Evolutionary conservation across 225 moss, liverwort and hornwort genomes (phyloP).

Genomic region (Climacium dendroides): DNA sequence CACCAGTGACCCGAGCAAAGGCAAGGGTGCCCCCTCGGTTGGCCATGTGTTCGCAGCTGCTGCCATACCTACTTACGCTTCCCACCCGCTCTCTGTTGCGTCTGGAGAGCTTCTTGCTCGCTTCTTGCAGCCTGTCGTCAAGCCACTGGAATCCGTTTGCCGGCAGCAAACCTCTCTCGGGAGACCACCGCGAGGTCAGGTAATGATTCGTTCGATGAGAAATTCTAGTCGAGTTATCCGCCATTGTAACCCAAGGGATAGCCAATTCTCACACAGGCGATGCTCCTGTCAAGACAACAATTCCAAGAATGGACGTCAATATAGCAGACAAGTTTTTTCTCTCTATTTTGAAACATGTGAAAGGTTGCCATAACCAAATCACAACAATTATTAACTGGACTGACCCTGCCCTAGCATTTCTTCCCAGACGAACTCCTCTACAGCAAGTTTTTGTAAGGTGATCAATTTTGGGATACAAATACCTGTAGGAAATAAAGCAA

Average conservation of each 20-base stretch:
- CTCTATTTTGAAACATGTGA: background rate
- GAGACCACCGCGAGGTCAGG: slow-evolving; percentile 32
- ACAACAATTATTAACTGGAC: background rate
- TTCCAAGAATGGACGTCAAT: background rate
- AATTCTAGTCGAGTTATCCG: background rate
- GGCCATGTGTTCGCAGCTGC: background rate
- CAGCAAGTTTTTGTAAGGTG: background rate
- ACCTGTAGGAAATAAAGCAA: background rate
- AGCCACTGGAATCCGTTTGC: slow-evolving; percentile 34
- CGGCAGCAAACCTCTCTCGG: slow-evolving; percentile 33
- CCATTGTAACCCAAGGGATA: slow-evolving; percentile 1
- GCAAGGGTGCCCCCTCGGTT: slow-evolving; percentile 11
- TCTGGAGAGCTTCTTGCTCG: background rate
- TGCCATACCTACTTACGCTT: background rate
- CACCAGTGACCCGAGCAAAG: slow-evolving; percentile 36
- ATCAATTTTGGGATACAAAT: background rate
- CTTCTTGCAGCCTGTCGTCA: slow-evolving; percentile 18
- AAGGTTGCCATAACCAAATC: background rate
- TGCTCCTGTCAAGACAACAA: background rate
- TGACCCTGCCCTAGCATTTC: background rate
- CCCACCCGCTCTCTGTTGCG: background rate
- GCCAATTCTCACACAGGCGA: background rate
- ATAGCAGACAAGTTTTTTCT: background rate
- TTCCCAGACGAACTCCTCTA: background rate
- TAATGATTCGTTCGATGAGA: background rate